Evolutionary conservation across 2,329 filamentous ascomycete species (phyloP).

Genomic region (Polychaeton citri): DNA sequence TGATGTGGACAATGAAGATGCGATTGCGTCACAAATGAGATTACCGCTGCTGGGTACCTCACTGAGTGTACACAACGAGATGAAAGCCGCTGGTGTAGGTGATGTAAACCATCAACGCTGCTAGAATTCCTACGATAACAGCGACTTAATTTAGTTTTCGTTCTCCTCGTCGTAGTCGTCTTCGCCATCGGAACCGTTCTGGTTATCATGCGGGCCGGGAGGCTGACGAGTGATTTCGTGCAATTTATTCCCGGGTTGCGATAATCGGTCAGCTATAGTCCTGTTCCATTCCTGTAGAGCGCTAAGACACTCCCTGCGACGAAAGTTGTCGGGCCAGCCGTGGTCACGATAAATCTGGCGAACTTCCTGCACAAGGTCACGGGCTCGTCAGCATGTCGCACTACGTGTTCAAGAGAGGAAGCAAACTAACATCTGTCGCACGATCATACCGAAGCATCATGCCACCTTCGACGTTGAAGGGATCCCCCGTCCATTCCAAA

Average conservation of each 20-base stretch:
- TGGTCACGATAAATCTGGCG: slow-evolving; percentile 4
- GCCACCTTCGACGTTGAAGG: slow-evolving; percentile 1
- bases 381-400: background rate
- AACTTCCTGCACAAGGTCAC: background rate
- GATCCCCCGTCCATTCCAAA: slow-evolving; percentile 1
- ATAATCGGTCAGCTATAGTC: slow-evolving; percentile 1
- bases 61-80: background rate
- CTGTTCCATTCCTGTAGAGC: slow-evolving; percentile 1
- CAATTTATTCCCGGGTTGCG: background rate
- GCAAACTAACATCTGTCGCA: slow-evolving; percentile 1
- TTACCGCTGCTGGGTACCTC: too few species aligned
- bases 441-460: slow-evolving; percentile 2
- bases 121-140: background rate
- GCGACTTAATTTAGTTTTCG: background rate
- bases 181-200: background rate
- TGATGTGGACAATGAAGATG: too few species aligned
- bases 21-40: too few species aligned
- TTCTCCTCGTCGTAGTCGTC: background rate
- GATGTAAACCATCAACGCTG: background rate
- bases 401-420: background rate
- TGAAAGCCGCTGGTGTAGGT: background rate
- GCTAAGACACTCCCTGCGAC: slow-evolving; percentile 1
- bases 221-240: background rate
- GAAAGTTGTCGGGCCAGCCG: slow-evolving; percentile 4
- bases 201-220: background rate